Evolutionary conservation across 2,329 filamentous ascomycete genomes (phyloP).

Genomic region (Coniochaeta ligniaria): DNA sequence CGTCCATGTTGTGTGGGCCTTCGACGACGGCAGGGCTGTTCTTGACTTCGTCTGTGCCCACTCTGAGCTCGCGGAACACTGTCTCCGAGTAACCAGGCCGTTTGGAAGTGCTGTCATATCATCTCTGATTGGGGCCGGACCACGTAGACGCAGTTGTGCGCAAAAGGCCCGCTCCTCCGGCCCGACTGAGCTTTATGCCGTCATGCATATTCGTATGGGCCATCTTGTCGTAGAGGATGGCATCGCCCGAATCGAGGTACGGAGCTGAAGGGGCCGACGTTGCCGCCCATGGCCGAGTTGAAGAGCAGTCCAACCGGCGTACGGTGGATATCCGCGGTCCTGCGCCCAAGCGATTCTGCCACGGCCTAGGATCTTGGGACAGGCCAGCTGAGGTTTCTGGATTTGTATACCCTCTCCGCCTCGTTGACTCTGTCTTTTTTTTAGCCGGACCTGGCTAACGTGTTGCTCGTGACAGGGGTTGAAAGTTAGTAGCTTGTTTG

Average conservation of each 20-base stretch:
- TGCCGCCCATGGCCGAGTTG: slow-evolving; percentile 59
- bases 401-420: too few relatives aligned
- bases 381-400: too few relatives aligned
- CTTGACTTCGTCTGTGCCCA: slow-evolving; percentile 23
- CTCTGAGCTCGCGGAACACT: slow-evolving; percentile 20
- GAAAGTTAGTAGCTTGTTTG: too few relatives aligned
- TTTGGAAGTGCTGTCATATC: background rate
- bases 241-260: slow-evolving; percentile 53
- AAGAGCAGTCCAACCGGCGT: slow-evolving; percentile 41
- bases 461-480: too few relatives aligned
- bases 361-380: too few relatives aligned
- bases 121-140: background rate
- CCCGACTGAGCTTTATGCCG: slow-evolving; percentile 62
- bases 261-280: slow-evolving; percentile 54
- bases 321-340: slow-evolving; percentile 39
- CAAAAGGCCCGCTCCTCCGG: slow-evolving; percentile 41
- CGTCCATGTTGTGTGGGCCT: slow-evolving; percentile 77
- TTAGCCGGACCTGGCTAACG: too few relatives aligned
- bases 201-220: slow-evolving; percentile 76
- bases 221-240: slow-evolving; percentile 65
- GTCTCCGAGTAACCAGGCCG: slow-evolving; percentile 21
- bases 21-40: slow-evolving; percentile 64
- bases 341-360: slow-evolving; percentile 36
- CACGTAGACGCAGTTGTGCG: slow-evolving; percentile 50
- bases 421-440: too few relatives aligned